Conservation (phyloP, 2,329 filamentous ascomycete species). For the Colletotrichum incanum region DNA sequence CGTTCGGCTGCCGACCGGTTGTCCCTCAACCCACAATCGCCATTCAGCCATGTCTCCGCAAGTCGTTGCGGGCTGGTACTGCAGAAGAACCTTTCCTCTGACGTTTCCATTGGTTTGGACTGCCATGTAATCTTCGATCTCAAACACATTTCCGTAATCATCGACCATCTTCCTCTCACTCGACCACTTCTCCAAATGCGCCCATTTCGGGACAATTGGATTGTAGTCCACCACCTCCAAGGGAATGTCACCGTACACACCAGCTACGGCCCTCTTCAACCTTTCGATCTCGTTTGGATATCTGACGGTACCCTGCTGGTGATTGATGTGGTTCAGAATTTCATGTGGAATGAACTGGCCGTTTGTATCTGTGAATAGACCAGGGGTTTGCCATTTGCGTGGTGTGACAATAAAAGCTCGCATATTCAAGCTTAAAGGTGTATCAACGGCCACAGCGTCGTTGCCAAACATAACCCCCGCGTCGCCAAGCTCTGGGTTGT, state of each 20-base stretch:
- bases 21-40: not conserved
- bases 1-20: not conserved
- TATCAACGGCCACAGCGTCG: not conserved
- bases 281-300: not conserved
- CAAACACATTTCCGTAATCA: not conserved
- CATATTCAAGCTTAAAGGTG: not conserved
- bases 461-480: not conserved
- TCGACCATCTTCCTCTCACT: not conserved
- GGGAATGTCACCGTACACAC: not conserved
- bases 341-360: not conserved
- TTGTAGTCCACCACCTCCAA: not conserved
- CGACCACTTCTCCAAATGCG: not conserved
- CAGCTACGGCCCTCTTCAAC: not conserved
- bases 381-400: not conserved
- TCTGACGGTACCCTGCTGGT: not conserved
- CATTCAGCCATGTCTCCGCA: not conserved
- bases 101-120: not conserved
- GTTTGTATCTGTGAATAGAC: accelerated
- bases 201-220: not conserved
- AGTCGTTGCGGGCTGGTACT: not conserved
- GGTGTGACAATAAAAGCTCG: not conserved
- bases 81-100: not conserved
- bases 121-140: not conserved
- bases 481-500: not conserved
- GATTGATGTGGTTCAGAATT: not conserved